Conservation (phyloP, 768 basidiomycete genomes). For the Plicaturopsis crispa region DNA sequence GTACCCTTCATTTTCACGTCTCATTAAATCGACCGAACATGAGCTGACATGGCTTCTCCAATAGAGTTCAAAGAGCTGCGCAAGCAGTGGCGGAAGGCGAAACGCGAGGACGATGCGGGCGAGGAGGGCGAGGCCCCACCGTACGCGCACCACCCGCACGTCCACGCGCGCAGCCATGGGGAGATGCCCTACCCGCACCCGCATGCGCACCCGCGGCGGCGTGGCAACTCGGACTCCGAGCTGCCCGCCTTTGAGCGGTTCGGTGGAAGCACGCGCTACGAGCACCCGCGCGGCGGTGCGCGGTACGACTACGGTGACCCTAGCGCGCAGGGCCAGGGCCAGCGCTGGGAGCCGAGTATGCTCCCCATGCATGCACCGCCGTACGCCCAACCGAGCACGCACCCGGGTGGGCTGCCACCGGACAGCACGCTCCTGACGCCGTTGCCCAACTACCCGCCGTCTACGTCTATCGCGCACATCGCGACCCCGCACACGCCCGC, state of each 20-base stretch:
- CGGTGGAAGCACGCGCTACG: too few relatives aligned
- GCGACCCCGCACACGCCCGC: too few relatives aligned
- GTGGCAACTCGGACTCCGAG: conserved; percentile 19
- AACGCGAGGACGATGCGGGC: conserved; percentile 58
- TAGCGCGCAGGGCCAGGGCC: too few relatives aligned
- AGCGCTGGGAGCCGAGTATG: too few relatives aligned
- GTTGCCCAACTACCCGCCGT: conserved; percentile 48
- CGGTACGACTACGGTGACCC: too few relatives aligned
- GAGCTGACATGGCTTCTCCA: conserved; percentile 4
- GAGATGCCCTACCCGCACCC: conserved; percentile 22
- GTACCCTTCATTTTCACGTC: conserved; percentile 19
- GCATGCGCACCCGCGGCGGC: conserved; percentile 9
- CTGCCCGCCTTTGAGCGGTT: too few relatives aligned
- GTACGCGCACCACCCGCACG: too few relatives aligned
- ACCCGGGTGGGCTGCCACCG: conserved; percentile 40
- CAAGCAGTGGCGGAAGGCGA: conserved; percentile 91
- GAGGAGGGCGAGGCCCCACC: conserved; percentile 2
- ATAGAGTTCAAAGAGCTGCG: conserved; percentile 97
- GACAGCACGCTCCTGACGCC: conserved; percentile 69
- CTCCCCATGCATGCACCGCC: too few relatives aligned
- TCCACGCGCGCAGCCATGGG: too few relatives aligned
- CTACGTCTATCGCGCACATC: too few relatives aligned
- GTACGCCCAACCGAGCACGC: conserved; percentile 14
- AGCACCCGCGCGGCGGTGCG: too few relatives aligned
- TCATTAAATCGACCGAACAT: background rate